A percentile compares a stretch with the other conserved stretches of the same genome.
These are phyloP conservation scores for Fusarium sp. DNA, from an alignment of 2,329 filamentous ascomycete genomes.

Conservation along the genomic window DNA sequence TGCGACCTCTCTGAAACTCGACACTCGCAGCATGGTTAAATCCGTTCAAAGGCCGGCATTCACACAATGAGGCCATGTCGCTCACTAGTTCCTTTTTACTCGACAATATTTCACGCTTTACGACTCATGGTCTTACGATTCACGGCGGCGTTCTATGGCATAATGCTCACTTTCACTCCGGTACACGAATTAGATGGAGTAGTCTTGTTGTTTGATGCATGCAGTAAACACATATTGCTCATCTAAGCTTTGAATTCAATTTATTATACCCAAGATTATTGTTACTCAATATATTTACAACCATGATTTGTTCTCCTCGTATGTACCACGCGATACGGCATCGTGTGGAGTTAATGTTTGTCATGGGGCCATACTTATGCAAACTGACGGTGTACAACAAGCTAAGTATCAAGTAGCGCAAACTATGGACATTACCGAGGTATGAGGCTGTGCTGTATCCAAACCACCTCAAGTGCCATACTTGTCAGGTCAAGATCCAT, in stretches of 20 bases:
- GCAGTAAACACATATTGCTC: slow-evolving; percentile 13
- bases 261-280: slow-evolving; percentile 25
- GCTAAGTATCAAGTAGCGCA: slow-evolving; percentile 30
- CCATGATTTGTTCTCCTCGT: slow-evolving; percentile 9
- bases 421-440: slow-evolving; percentile 14
- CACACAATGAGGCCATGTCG: neutral
- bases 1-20: slow-evolving; percentile 4
- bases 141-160: slow-evolving; percentile 32
- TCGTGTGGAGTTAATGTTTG: slow-evolving; percentile 32
- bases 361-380: slow-evolving; percentile 32
- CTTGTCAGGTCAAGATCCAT: neutral
- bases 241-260: slow-evolving; percentile 8
- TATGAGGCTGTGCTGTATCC: neutral
- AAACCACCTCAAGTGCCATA: neutral
- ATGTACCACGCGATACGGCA: slow-evolving; percentile 30
- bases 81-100: slow-evolving; percentile 4
- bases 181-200: slow-evolving; percentile 24
- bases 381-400: slow-evolving; percentile 38
- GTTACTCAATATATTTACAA: slow-evolving; percentile 13
- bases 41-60: slow-evolving; percentile 7
- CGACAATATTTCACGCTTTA: slow-evolving; percentile 21
- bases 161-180: slow-evolving; percentile 20
- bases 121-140: slow-evolving; percentile 37
- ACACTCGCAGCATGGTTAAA: slow-evolving; percentile 2
- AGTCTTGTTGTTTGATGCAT: slow-evolving; percentile 17